Percentiles rank a stretch among this genome's conserved stretches.
These are phyloP conservation scores for Lasiodiplodia gonubiensis DNA, from an alignment of 2,329 filamentous ascomycete genomes.

Conservation along the genomic window DNA sequence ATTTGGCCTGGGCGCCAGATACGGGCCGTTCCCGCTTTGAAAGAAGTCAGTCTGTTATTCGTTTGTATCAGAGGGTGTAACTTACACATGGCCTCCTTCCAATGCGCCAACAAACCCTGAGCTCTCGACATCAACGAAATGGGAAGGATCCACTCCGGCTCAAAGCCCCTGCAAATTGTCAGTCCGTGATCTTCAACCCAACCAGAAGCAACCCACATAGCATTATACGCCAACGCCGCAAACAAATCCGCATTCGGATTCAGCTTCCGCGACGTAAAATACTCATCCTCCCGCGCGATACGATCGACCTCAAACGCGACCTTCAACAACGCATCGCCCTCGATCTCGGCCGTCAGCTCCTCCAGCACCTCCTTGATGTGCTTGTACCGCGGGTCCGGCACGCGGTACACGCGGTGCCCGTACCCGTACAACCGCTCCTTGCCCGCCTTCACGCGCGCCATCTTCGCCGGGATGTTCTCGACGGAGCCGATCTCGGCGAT, in stretches of 20 bases:
- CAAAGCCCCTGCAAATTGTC: neutral
- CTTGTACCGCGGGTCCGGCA: constrained; percentile 59
- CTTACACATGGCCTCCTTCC: constrained; percentile 10
- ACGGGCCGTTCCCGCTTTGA: neutral
- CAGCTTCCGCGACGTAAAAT: constrained; percentile 46
- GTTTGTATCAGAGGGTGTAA: fast-evolving
- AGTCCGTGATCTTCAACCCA: neutral
- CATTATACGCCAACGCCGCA: constrained; percentile 51
- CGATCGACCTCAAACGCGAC: constrained; percentile 49
- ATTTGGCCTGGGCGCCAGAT: constrained; percentile 11
- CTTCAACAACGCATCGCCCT: constrained; percentile 43
- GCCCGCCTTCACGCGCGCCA: constrained; percentile 57
- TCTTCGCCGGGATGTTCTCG: constrained; percentile 58
- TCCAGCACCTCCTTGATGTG: constrained; percentile 58
- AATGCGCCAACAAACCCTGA: neutral
- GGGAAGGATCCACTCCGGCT: constrained; percentile 3
- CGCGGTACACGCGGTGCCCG: constrained; percentile 62
- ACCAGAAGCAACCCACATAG: constrained; percentile 39
- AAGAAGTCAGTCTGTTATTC: neutral
- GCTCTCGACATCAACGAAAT: neutral
- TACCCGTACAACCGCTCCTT: constrained; percentile 62
- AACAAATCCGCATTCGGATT: constrained; percentile 55
- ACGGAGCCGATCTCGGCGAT: constrained; percentile 58
- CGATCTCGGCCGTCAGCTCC: constrained; percentile 36
- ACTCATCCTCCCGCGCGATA: constrained; percentile 44